phyloP scores from a whole-genome alignment of 1,139 yeast species.

The Sugiyamaella paludigena region DNA sequence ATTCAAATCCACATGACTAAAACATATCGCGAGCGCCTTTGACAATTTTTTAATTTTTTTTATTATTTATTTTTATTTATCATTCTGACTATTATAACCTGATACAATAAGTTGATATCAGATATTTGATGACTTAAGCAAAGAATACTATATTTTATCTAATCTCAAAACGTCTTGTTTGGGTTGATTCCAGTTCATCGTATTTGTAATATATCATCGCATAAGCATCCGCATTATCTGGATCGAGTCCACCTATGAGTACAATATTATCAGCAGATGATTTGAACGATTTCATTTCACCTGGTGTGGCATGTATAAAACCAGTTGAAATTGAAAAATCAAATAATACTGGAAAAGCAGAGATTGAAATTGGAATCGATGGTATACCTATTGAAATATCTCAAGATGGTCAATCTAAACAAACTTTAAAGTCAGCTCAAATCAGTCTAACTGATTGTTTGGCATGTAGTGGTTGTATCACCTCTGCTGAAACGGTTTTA shows the following conservation, averaged over 20 bases:
- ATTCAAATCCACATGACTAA: not conserved
- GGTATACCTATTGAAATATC: conserved; percentile 73
- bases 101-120: too few relatives aligned
- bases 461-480: conserved; percentile 96
- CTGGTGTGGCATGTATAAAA: conserved; percentile 92
- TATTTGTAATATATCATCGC: too few relatives aligned
- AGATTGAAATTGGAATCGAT: conserved; percentile 61
- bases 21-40: too few relatives aligned
- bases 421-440: conserved; percentile 70
- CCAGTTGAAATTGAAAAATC: conserved; percentile 57
- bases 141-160: too few relatives aligned
- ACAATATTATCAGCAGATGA: conserved; percentile 85
- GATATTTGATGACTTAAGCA: too few relatives aligned
- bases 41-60: too few relatives aligned
- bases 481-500: conserved; percentile 91
- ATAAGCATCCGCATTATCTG: not conserved
- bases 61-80: not conserved
- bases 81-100: not conserved
- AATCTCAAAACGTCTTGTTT: too few relatives aligned
- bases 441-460: conserved; percentile 89
- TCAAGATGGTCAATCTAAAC: conserved; percentile 50
- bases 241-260: conserved; percentile 52
- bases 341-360: conserved; percentile 44
- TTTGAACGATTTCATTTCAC: conserved; percentile 88
- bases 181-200: too few relatives aligned